phyloP scores from a whole-genome alignment of 2,329 filamentous ascomycete species.

The Apiospora hydei region DNA sequence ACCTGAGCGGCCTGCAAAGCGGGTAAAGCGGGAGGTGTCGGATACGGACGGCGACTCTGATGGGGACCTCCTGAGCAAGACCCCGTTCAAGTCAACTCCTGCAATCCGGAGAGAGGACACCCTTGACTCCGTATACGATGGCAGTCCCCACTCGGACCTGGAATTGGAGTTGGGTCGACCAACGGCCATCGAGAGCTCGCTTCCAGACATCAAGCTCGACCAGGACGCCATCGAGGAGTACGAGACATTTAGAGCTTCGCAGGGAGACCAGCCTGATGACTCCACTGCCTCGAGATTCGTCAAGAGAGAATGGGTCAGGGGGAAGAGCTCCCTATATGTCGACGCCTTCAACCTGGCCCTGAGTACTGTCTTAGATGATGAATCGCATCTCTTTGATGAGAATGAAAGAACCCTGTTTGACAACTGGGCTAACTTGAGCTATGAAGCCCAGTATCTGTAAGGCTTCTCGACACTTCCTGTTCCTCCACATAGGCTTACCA shows the following conservation, averaged over 20 bases:
- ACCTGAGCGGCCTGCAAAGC: constrained; percentile 45
- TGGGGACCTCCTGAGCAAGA: constrained; percentile 30
- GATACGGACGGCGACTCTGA: constrained; percentile 46
- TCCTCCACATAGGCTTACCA: constrained; percentile 6
- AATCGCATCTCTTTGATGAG: constrained; percentile 84
- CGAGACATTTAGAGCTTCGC: constrained; percentile 70
- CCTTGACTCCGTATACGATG: constrained; percentile 46
- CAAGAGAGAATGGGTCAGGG: constrained; percentile 70
- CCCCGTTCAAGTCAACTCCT: not conserved
- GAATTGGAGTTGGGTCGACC: constrained; percentile 40
- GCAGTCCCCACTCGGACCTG: constrained; percentile 40
- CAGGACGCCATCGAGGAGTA: constrained; percentile 81
- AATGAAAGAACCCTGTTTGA: constrained; percentile 80
- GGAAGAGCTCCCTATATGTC: constrained; percentile 90
- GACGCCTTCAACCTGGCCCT: constrained; percentile 96
- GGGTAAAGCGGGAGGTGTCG: constrained; percentile 40
- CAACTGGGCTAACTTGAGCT: constrained; percentile 75
- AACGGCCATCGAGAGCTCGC: constrained; percentile 74
- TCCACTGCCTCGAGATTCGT: constrained; percentile 57
- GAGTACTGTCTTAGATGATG: constrained; percentile 87
- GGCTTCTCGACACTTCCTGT: constrained; percentile 39
- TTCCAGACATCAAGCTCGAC: constrained; percentile 72
- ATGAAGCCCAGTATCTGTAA: constrained; percentile 91
- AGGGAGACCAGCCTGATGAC: constrained; percentile 53
- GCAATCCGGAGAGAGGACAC: constrained; percentile 30